Percentiles rank a stretch among this genome's conserved stretches.
Evolutionary conservation across 352 stramenopile genomes (phyloP).

Genomic region (Peronospora destructor): DNA sequence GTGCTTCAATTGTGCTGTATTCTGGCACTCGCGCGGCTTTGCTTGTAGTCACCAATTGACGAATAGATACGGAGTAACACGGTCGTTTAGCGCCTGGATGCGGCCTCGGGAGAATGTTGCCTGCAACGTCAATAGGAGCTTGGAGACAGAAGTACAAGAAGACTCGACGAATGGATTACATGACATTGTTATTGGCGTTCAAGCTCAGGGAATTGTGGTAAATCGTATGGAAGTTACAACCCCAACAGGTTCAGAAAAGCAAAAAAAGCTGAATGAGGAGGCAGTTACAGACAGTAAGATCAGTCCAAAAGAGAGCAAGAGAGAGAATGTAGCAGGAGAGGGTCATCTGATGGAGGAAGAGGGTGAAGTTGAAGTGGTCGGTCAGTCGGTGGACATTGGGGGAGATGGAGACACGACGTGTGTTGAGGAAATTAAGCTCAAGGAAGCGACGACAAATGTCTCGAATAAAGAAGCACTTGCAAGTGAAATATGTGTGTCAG

Average conservation of each 20-base stretch:
- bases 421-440: conserved; percentile 7
- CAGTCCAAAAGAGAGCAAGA: not conserved
- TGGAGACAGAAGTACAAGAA: not conserved
- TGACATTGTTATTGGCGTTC: not conserved
- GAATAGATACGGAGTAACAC: conserved; percentile 17
- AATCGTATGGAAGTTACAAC: not conserved
- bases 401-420: conserved; percentile 11
- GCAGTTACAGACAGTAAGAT: not conserved
- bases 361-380: conserved; percentile 10
- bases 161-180: not conserved
- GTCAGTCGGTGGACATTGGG: conserved; percentile 6
- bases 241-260: not conserved
- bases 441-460: conserved; percentile 3
- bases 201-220: not conserved
- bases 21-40: conserved; percentile 39
- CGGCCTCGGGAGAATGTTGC: not conserved
- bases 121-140: not conserved
- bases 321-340: conserved; percentile 4
- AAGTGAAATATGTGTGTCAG: not conserved
- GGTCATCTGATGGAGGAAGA: conserved; percentile 8
- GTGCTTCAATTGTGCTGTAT: conserved; percentile 23
- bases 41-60: conserved; percentile 29
- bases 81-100: conserved; percentile 23
- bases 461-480: not conserved
- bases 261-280: conserved; percentile 6